Conservation (phyloP, 352 stramenopile genomes). For the Pythium scleroteichum region DNA sequence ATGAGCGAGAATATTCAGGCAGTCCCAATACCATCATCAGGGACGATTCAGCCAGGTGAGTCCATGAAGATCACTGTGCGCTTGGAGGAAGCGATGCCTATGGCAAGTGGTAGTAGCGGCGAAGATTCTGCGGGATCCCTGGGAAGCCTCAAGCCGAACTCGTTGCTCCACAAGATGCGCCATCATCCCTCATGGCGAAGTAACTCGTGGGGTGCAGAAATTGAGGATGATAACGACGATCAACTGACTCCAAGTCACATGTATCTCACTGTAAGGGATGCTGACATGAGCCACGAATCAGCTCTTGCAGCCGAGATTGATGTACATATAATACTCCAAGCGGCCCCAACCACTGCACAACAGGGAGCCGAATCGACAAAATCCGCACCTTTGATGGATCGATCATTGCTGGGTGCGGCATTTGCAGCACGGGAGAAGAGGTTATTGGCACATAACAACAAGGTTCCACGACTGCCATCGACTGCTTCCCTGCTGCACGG, state of each 20-base stretch:
- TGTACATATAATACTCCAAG: constrained; percentile 68
- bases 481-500: constrained; percentile 2
- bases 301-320: constrained; percentile 64
- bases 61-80: constrained; percentile 79
- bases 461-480: constrained; percentile 33
- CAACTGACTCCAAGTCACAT: constrained; percentile 63
- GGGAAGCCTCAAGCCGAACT: constrained; percentile 9
- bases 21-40: constrained; percentile 64
- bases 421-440: constrained; percentile 69
- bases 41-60: constrained; percentile 67
- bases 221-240: constrained; percentile 40
- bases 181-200: constrained; percentile 81
- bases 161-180: constrained; percentile 70
- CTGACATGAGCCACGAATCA: constrained; percentile 53
- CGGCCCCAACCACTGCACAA: neutral
- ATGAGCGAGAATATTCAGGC: constrained; percentile 83
- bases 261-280: constrained; percentile 73
- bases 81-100: constrained; percentile 60
- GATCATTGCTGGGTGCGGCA: constrained; percentile 49
- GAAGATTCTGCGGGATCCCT: constrained; percentile 9
- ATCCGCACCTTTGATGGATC: constrained; percentile 15
- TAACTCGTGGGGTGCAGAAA: constrained; percentile 79
- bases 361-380: constrained; percentile 14
- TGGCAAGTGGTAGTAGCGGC: constrained; percentile 22
- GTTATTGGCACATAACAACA: constrained; percentile 48